These are phyloP conservation scores for Calycina herbarum DNA, from an alignment of 2,329 filamentous ascomycete species.

Conservation along the genomic window DNA sequence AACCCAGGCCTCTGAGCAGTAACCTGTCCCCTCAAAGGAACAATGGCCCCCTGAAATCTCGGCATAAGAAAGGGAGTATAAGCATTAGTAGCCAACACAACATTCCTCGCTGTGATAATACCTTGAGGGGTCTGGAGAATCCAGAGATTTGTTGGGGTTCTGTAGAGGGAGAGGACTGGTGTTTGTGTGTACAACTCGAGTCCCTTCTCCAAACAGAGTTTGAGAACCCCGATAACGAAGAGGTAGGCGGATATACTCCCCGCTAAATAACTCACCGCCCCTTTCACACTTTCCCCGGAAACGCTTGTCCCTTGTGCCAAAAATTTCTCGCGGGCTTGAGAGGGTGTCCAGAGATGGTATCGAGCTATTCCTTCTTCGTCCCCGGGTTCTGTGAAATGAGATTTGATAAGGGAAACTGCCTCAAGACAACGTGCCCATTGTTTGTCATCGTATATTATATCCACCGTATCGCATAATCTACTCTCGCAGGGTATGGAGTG, in stretches of 20 bases:
- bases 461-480: constrained; percentile 38
- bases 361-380: constrained; percentile 43
- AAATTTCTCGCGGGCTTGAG: constrained; percentile 45
- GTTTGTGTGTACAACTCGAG: constrained; percentile 31
- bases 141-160: constrained; percentile 37
- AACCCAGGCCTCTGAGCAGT: constrained; percentile 43
- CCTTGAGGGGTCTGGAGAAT: constrained; percentile 47
- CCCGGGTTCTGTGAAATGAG: constrained; percentile 41
- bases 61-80: constrained; percentile 50
- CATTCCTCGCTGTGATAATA: constrained; percentile 42
- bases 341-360: constrained; percentile 46
- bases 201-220: constrained; percentile 32
- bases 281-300: constrained; percentile 19
- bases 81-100: constrained; percentile 55
- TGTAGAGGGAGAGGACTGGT: constrained; percentile 25
- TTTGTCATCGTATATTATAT: constrained; percentile 40
- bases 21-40: constrained; percentile 52
- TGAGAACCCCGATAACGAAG: constrained; percentile 30
- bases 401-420: constrained; percentile 46
- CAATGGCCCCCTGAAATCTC: constrained; percentile 44
- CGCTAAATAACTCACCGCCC: constrained; percentile 37
- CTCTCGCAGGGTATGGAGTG: constrained; percentile 51
- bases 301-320: constrained; percentile 33
- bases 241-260: constrained; percentile 42
- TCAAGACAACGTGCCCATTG: constrained; percentile 28